Evolutionary conservation across 2,329 filamentous ascomycete species (phyloP), one percentile per base, ranked within the genome.

Genomic region (Colletotrichum aenigma): DNA sequence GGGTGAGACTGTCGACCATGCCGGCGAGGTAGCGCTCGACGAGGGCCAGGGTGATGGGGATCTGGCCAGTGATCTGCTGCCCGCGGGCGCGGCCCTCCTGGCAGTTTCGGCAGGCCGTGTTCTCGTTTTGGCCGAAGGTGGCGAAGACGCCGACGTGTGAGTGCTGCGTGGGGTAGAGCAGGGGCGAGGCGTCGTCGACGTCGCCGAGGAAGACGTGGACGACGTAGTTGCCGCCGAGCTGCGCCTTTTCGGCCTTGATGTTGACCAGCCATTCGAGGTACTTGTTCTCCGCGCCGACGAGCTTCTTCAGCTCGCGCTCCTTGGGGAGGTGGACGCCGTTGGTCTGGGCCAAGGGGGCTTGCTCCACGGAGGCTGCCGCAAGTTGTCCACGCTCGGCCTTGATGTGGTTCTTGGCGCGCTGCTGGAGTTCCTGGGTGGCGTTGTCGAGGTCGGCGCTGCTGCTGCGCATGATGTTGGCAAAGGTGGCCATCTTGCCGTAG

Each of bases 191-290:
- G 16, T 77, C 76, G 15, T 79, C 75, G 2, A 85, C 80, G 67
- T 85, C 81, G 43, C 83, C 81, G 6, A 93, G 82, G 84, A 93
- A 93, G 76, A 92, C 82, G 79, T 90, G 89, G 24, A 93, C 84
- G 38, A 86, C 87, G 82, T 90, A 92, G 7, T 90, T 87, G 4
- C 86, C 86, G 26, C 85, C 83, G 4, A 89, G 81, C 6, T 87
- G 87, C 73, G 86, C 85, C 78, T 89, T 91, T 68, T 85, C 80
- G 5, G 89, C 87, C n/a, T 85, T 83, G 75, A 93, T 86, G 79
- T 90, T 91, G 78, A 89, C 87, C 15, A 89, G 84, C 85, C 91
- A 93, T 74, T 93, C 84, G 34, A 81, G 82, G 78, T 86, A 83
- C 34, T 81, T 81, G 74, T 81, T 82, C 70, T 83, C 65, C 10